Percentiles rank a stretch among this genome's conserved stretches.
Evolutionary conservation across 2,329 filamentous ascomycete species (phyloP).

Genomic region (Diaporthe sp.): DNA sequence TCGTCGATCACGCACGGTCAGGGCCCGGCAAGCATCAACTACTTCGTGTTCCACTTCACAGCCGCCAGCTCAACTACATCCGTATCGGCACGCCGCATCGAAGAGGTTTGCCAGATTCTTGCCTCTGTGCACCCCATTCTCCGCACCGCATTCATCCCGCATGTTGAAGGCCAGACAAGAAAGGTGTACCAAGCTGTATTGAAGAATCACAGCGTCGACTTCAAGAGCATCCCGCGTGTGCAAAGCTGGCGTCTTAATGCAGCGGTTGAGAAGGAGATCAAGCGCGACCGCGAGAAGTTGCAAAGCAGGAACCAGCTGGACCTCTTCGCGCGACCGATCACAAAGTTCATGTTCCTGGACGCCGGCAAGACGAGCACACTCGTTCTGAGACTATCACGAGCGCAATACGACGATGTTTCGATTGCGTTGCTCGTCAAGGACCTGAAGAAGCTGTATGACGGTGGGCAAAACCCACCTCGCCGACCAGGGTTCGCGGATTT

Average conservation of each 20-base stretch:
- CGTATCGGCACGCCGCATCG: slow-evolving; percentile 46
- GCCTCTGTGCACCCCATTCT: slow-evolving; percentile 62
- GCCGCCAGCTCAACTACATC: slow-evolving; percentile 43
- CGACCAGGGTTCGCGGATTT: slow-evolving; percentile 63
- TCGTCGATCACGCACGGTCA: slow-evolving; percentile 43
- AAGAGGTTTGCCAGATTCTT: slow-evolving; percentile 60
- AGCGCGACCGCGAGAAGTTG: slow-evolving; percentile 53
- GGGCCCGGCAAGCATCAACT: slow-evolving; percentile 59
- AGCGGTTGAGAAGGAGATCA: slow-evolving; percentile 56
- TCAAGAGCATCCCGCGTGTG: slow-evolving; percentile 55
- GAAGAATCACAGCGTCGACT: slow-evolving; percentile 57
- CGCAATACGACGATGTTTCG: slow-evolving; percentile 63
- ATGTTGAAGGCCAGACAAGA: slow-evolving; percentile 50
- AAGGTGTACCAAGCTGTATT: slow-evolving; percentile 63
- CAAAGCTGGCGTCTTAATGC: slow-evolving; percentile 54
- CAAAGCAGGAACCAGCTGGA: slow-evolving; percentile 45
- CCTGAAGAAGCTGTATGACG: slow-evolving; percentile 60
- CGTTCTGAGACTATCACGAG: slow-evolving; percentile 60
- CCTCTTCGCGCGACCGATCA: slow-evolving; percentile 58
- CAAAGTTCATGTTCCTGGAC: slow-evolving; percentile 64
- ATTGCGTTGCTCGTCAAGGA: slow-evolving; percentile 62
- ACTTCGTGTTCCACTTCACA: slow-evolving; percentile 62
- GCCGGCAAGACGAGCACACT: slow-evolving; percentile 61
- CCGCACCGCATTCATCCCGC: slow-evolving; percentile 65
- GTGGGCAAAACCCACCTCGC: slow-evolving; percentile 47